phyloP scores from a whole-genome alignment of 768 basidiomycete genomes.

The Panaeolus cyanescens region DNA sequence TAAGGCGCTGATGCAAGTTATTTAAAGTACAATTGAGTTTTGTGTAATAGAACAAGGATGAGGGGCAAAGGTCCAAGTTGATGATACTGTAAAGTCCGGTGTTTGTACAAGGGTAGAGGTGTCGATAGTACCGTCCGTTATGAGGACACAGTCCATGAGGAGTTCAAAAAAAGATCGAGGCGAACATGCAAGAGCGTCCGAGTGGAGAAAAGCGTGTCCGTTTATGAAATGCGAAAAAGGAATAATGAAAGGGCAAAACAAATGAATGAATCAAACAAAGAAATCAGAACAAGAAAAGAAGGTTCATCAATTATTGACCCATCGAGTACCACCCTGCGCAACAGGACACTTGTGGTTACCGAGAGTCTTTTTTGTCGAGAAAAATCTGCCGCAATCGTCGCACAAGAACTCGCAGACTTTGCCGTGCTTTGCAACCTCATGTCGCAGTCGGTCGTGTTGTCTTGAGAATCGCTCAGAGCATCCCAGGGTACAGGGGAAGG shows the following conservation, averaged over 20 bases:
- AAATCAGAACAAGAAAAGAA: conserved; percentile 5
- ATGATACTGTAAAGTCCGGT: conserved; percentile 1
- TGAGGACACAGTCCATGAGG: not conserved
- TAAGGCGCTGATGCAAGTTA: not conserved
- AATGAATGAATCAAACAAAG: conserved; percentile 6
- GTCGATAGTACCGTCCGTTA: conserved; percentile 1
- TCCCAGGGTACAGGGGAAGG: conserved; percentile 54
- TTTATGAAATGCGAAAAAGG: conserved; percentile 8
- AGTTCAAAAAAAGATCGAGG: not conserved
- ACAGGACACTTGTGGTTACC: conserved; percentile 59
- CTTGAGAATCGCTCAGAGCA: conserved; percentile 57
- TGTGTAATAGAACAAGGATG: conserved; percentile 1
- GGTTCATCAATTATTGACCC: conserved; percentile 37
- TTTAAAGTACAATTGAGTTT: conserved; percentile 2
- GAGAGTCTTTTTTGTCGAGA: conserved; percentile 52
- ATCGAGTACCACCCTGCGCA: conserved; percentile 49
- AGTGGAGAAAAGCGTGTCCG: conserved; percentile 6
- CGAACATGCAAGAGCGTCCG: not conserved
- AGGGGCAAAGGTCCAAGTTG: not conserved
- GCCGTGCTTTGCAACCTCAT: conserved; percentile 60
- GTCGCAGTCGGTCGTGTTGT: conserved; percentile 57
- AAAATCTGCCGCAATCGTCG: conserved; percentile 53
- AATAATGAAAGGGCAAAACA: conserved; percentile 9
- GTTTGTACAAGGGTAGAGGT: conserved; percentile 1
- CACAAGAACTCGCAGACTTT: conserved; percentile 58